These are phyloP conservation scores for Sporothrix schenckii DNA, from an alignment of 2,329 filamentous ascomycete species.

Conservation along the genomic window DNA sequence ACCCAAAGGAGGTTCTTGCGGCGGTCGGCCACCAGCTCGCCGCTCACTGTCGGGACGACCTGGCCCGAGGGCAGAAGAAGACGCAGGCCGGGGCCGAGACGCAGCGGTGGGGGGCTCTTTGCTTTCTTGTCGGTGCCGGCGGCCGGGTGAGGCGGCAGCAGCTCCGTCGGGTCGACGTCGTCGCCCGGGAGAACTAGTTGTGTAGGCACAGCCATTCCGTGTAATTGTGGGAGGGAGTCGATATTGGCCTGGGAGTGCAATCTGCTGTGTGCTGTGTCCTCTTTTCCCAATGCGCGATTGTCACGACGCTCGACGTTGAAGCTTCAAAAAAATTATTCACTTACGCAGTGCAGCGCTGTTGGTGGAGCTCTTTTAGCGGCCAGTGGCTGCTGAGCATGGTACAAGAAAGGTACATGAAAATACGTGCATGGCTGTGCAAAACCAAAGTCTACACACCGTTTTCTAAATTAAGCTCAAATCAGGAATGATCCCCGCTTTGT, in stretches of 20 bases:
- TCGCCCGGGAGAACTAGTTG: conserved; percentile 82
- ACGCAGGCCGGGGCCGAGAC: conserved; percentile 80
- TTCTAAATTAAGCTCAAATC: conserved; percentile 27
- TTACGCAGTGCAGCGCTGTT: neutral
- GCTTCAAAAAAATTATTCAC: conserved; percentile 25
- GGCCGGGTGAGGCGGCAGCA: conserved; percentile 39
- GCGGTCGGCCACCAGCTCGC: conserved; percentile 67
- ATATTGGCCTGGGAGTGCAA: neutral
- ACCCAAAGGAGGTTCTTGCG: conserved; percentile 79
- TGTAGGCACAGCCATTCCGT: neutral
- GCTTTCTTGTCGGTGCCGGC: conserved; percentile 67
- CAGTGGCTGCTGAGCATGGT: neutral
- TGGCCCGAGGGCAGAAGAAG: conserved; percentile 77
- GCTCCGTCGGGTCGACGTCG: conserved; percentile 54
- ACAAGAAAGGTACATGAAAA: neutral
- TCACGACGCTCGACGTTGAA: conserved; percentile 12
- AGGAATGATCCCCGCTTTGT: conserved; percentile 24
- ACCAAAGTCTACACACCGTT: neutral
- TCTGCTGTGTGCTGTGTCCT: neutral
- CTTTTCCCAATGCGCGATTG: neutral
- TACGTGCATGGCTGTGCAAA: neutral
- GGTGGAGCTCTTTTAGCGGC: conserved; percentile 19
- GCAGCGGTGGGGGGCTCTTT: conserved; percentile 70
- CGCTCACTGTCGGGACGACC: conserved; percentile 69
- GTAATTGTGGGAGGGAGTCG: neutral